These are phyloP conservation scores for Mediolabrus comicus DNA, from an alignment of 108 stramenopile genomes.

Conservation along the genomic window DNA sequence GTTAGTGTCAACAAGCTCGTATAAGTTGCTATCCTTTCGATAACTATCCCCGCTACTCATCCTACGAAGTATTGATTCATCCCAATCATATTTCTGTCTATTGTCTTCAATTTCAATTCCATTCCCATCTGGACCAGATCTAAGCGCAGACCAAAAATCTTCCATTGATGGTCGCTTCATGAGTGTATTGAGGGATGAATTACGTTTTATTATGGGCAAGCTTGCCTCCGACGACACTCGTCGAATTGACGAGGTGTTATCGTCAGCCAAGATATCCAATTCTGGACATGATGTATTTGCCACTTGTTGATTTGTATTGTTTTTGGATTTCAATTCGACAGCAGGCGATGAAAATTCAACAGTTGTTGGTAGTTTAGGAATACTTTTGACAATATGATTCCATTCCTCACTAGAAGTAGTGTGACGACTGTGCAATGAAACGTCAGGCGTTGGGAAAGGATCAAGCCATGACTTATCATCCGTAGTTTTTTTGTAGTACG, in stretches of 20 bases:
- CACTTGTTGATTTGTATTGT: not conserved
- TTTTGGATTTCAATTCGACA: no score
- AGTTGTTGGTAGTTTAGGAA: conserved; percentile 7
- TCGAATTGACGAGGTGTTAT: not conserved
- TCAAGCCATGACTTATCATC: conserved; percentile 20
- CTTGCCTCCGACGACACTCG: conserved; percentile 1
- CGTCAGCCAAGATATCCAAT: not conserved
- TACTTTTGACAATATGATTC: not conserved
- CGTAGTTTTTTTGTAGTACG: not conserved
- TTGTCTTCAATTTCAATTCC: not conserved
- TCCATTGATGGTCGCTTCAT: conserved; percentile 20
- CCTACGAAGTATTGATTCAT: not conserved
- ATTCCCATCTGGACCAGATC: conserved; percentile 37
- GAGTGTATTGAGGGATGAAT: not conserved
- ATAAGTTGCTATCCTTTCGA: not conserved
- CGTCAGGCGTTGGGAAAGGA: conserved; percentile 44
- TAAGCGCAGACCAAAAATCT: conserved; percentile 21
- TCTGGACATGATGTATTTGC: not conserved
- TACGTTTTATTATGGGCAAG: conserved; percentile 1
- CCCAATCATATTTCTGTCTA: not conserved
- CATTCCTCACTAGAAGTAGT: conserved; percentile 1
- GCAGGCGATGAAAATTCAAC: not conserved
- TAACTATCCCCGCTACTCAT: not conserved
- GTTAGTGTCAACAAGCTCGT: conserved; percentile 1
- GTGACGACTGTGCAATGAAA: conserved; percentile 19